Evolutionary conservation across 768 basidiomycete species (phyloP).

Genomic region (Lactarius quietus): DNA sequence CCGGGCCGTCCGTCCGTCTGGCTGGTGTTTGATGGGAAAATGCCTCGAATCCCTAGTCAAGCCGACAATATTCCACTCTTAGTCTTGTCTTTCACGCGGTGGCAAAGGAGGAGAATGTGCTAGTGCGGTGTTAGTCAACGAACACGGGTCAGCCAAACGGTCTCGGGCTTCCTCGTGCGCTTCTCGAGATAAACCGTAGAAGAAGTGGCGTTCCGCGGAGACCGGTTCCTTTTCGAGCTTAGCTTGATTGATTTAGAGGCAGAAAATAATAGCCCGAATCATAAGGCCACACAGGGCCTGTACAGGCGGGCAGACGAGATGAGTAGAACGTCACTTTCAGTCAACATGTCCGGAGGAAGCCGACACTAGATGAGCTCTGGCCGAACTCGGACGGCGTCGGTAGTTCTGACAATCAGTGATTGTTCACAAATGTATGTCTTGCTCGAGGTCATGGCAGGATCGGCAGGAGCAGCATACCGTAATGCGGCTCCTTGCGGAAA

Average conservation of each 20-base stretch:
- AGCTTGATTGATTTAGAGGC: neutral
- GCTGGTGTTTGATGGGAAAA: conserved; percentile 10
- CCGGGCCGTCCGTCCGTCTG: neutral
- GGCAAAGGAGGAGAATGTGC: conserved; percentile 11
- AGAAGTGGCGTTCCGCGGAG: conserved; percentile 22
- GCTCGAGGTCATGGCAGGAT: neutral
- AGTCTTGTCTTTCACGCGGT: neutral
- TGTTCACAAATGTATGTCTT: neutral
- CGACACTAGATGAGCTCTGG: conserved; percentile 3
- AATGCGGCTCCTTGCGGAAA: neutral
- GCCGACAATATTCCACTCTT: conserved; percentile 9
- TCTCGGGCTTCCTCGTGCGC: conserved; percentile 3
- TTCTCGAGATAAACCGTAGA: conserved; percentile 20
- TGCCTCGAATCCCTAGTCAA: conserved; percentile 14
- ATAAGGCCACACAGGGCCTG: conserved; percentile 5
- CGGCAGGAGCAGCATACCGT: neutral
- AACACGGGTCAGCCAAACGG: conserved; percentile 2
- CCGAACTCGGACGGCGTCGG: neutral
- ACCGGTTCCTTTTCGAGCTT: conserved; percentile 14
- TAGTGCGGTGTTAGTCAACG: conserved; percentile 14
- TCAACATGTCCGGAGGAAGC: conserved; percentile 7
- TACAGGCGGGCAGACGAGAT: neutral
- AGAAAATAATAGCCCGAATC: neutral
- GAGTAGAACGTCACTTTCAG: conserved; percentile 8
- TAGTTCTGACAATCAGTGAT: conserved; percentile 1